A percentile compares a stretch with the other conserved stretches of the same genome.
phyloP scores from a whole-genome alignment of 495 filamentous ascomycete species.

The Aspergillus asperescens region DNA sequence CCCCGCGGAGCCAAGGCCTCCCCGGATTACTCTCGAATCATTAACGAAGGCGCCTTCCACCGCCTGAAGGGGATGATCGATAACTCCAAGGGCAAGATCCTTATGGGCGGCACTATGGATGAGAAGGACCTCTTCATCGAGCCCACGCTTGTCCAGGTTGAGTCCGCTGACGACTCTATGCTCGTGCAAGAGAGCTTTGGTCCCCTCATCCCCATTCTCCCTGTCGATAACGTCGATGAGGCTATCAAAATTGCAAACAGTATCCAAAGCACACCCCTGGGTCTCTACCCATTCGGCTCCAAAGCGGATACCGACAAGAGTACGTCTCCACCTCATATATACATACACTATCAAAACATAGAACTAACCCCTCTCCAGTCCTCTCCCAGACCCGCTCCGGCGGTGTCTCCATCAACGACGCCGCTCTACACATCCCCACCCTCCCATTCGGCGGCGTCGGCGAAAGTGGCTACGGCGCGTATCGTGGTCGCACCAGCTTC shows the following conservation, averaged over 20 bases:
- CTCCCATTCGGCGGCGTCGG: constrained; percentile 90
- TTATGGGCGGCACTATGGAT: constrained; percentile 78
- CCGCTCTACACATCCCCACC: constrained; percentile 75
- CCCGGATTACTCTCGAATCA: constrained; percentile 69
- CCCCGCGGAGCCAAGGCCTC: constrained; percentile 73
- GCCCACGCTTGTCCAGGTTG: constrained; percentile 75
- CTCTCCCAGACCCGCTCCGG: constrained; percentile 65
- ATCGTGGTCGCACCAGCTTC: constrained; percentile 78
- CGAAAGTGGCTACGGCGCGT: constrained; percentile 73
- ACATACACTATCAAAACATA: background rate
- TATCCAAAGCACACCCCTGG: constrained; percentile 74
- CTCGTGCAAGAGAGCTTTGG: constrained; percentile 83
- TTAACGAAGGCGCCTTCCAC: constrained; percentile 70
- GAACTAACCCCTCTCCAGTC: constrained; percentile 33
- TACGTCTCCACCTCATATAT: constrained; percentile 17
- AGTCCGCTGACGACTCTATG: constrained; percentile 69
- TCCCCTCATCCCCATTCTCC: constrained; percentile 74
- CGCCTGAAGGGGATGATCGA: constrained; percentile 89
- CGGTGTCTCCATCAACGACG: constrained; percentile 76
- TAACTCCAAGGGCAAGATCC: constrained; percentile 71
- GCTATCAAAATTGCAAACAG: constrained; percentile 71
- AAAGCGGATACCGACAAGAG: constrained; percentile 66
- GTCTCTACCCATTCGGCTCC: constrained; percentile 77
- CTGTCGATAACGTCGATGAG: constrained; percentile 70
- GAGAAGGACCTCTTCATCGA: constrained; percentile 75